A percentile compares a stretch with the other conserved stretches of the same genome.
phyloP scores from a whole-genome alignment of 768 basidiomycete species.

The Lanmaoa rubissima region DNA sequence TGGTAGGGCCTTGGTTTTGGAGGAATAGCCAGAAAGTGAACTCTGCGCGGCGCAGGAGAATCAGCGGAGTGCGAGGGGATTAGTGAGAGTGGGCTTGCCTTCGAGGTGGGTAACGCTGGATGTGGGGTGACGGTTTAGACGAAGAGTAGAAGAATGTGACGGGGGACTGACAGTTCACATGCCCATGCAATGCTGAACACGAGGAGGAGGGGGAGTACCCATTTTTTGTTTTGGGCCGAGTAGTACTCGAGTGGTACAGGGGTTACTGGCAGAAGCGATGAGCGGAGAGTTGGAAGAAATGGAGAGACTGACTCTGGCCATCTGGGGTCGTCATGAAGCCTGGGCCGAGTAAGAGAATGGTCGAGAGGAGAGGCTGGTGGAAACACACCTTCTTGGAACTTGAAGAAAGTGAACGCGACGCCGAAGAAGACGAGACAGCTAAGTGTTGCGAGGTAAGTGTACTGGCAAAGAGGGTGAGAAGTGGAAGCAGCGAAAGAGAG shows the following conservation, averaged over 20 bases:
- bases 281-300: neutral
- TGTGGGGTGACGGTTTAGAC: neutral
- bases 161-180: constrained; percentile 58
- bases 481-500: neutral
- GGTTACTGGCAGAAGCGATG: constrained; percentile 39
- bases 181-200: constrained; percentile 73
- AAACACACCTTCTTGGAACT: constrained; percentile 67
- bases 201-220: constrained; percentile 70
- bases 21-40: constrained; percentile 83
- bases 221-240: constrained; percentile 41
- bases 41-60: constrained; percentile 41
- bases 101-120: constrained; percentile 76
- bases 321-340: constrained; percentile 16
- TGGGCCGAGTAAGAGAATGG: constrained; percentile 1
- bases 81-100: constrained; percentile 40
- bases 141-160: neutral
- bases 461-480: constrained; percentile 41
- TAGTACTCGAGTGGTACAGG: constrained; percentile 59
- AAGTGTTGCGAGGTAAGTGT: constrained; percentile 75
- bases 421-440: constrained; percentile 65
- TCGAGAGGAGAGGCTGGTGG: neutral
- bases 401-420: constrained; percentile 58
- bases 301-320: constrained; percentile 12
- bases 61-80: constrained; percentile 6
- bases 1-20: constrained; percentile 68